Base-by-base conservation (phyloP, 1,139 yeast genomes). In the Pichia sp. region DNA sequence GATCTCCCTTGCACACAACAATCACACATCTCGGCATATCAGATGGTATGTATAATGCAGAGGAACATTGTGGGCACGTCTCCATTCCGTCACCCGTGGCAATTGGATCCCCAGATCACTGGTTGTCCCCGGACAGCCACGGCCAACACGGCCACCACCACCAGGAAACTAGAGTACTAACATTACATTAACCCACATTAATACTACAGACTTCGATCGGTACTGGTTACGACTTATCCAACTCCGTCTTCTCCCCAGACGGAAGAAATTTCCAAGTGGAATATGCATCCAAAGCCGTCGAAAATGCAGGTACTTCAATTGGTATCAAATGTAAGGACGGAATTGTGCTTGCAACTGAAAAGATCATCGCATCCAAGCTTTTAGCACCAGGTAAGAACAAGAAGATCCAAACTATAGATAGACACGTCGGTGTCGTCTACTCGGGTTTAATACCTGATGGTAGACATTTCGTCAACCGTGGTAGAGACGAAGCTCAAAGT, bases 251-350 rank as follows among this genome's bases (percentile, higher is more conserved):
- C 63, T 70, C 79, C 17, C 80, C 84, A 66, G 99, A 94, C 67
- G 99, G 99, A 45, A 81, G 99, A 71, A 93, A 91, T 69, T 94
- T 94, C 72, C 99, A 94, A 70, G 99, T 93, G 21, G 99, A 94
- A 69, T 94, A 94, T 62, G 99, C 99, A 38, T 77, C 86, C 65
- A 94, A 94, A 67, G 99, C 99, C 2, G 98, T 93, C 8, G 99
- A 94, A 67, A 91, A 90, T 63, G 97, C 96, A 38, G 94, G 97
- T 14, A 93, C 99, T 0, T 84, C 97, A 27, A 77, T 94, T 57
- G 99, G 98, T 35, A 84, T 94, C 65, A 86, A 87, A 66, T 89
- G 88, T 69, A 79, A 81, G 60, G 98, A 93, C 63, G 99, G 99
- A 41, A 78, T 94, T 39, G 96, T 93, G 17, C 77, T 93, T 56